Conservation (phyloP, 495 filamentous ascomycete species). For the Aspergillus sclerotiicarbonarius region DNA sequence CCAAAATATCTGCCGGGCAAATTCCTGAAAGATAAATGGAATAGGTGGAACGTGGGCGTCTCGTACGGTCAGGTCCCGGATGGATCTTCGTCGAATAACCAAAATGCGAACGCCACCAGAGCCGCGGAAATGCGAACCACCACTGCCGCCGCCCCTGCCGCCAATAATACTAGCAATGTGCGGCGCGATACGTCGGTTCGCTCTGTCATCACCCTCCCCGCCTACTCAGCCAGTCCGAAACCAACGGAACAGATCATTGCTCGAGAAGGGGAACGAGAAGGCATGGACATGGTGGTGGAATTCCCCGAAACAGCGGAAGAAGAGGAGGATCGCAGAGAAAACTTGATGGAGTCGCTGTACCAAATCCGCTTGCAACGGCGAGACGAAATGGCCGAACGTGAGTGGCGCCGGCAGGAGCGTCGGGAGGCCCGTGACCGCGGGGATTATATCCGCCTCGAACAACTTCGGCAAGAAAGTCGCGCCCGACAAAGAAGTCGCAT, state of each 20-base stretch:
- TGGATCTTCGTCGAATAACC: slow-evolving; percentile 25
- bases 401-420: slow-evolving; percentile 63
- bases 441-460: slow-evolving; percentile 60
- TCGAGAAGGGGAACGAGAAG: slow-evolving; percentile 85
- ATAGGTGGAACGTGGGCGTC: slow-evolving; percentile 52
- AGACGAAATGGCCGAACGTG: slow-evolving; percentile 70
- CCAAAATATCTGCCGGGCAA: slow-evolving; percentile 59
- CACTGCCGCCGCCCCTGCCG: slow-evolving; percentile 20
- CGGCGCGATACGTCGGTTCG: slow-evolving; percentile 84
- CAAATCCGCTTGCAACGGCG: slow-evolving; percentile 81
- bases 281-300: slow-evolving; percentile 90
- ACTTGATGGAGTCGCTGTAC: slow-evolving; percentile 90
- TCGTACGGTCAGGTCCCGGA: slow-evolving; percentile 40
- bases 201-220: slow-evolving; percentile 87
- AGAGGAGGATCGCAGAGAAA: slow-evolving; percentile 78
- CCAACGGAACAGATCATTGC: slow-evolving; percentile 83
- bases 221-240: slow-evolving; percentile 67
- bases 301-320: slow-evolving; percentile 70
- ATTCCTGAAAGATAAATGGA: slow-evolving; percentile 60
- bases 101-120: slow-evolving; percentile 24
- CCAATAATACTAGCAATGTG: slow-evolving; percentile 33
- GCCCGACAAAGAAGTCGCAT: slow-evolving; percentile 26
- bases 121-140: slow-evolving; percentile 30
- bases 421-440: slow-evolving; percentile 68
- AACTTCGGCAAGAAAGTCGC: slow-evolving; percentile 50